A percentile compares a stretch with the other conserved stretches of the same genome.
Conservation (phyloP, 768 basidiomycete genomes). For the Boletus huronensis region DNA sequence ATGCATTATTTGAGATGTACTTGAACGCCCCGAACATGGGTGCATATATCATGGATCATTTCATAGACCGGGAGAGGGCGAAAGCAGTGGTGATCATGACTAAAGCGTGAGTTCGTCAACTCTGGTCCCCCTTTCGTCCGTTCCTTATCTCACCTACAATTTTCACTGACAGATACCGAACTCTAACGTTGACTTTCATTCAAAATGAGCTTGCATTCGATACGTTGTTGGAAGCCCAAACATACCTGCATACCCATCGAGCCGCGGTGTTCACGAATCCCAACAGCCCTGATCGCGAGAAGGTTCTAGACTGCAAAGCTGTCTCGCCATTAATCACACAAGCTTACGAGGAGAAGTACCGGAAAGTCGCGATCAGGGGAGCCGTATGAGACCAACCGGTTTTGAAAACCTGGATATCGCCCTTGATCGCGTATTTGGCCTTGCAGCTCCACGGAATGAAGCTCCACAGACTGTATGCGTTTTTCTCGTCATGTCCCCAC, state of each 20-base stretch:
- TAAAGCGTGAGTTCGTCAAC: conserved; percentile 72
- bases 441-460: conserved; percentile 14
- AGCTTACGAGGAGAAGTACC: conserved; percentile 76
- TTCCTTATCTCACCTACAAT: conserved; percentile 1
- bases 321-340: conserved; percentile 54
- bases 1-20: conserved; percentile 85
- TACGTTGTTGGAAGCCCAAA: conserved; percentile 50
- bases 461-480: conserved; percentile 10
- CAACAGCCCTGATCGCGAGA: conserved; percentile 56
- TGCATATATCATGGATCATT: conserved; percentile 98
- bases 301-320: conserved; percentile 68
- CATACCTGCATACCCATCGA: conserved; percentile 69
- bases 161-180: conserved; percentile 63
- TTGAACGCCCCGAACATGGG: conserved; percentile 91
- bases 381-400: conserved; percentile 56
- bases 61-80: conserved; percentile 87
- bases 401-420: conserved; percentile 5
- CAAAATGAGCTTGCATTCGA: conserved; percentile 85
- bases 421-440: not conserved
- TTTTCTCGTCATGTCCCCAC: conserved; percentile 8
- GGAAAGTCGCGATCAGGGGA: conserved; percentile 87
- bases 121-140: not conserved
- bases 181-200: conserved; percentile 73
- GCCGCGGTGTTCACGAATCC: conserved; percentile 67
- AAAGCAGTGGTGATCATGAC: conserved; percentile 85